Conservation (phyloP, 176 grass and related monocot genomes). For the Hordeum marinum region DNA sequence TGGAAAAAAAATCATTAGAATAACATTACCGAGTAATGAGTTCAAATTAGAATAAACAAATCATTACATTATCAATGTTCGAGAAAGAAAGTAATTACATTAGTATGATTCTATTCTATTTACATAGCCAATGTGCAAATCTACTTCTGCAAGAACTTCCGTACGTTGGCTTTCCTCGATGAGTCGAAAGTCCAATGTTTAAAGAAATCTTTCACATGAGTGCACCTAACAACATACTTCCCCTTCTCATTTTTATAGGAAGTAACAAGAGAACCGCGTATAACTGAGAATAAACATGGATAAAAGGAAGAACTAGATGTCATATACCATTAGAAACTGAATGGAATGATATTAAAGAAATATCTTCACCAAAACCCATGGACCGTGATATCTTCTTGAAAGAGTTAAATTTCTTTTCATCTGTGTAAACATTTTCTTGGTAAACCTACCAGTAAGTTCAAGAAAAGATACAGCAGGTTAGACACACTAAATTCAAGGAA, state of each 20-base stretch:
- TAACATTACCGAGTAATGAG: not conserved
- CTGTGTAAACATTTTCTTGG: conserved; percentile 68
- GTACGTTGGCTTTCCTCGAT: not conserved
- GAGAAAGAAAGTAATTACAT: not conserved
- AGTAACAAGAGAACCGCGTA: not conserved
- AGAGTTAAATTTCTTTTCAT: conserved; percentile 70
- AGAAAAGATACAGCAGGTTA: not conserved
- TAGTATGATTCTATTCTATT: not conserved
- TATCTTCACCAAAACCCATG: conserved; percentile 62
- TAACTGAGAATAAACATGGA: not conserved
- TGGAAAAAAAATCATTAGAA: not conserved
- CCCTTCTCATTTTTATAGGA: not conserved
- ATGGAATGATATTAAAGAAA: conserved; percentile 65
- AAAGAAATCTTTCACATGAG: not conserved
- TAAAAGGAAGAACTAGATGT: conserved; percentile 6
- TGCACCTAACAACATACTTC: not conserved
- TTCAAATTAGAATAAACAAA: not conserved
- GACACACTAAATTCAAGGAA: not conserved
- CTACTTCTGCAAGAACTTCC: not conserved
- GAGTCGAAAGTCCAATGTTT: not conserved
- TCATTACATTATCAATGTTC: not conserved
- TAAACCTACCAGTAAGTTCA: conserved; percentile 56
- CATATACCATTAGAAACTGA: conserved; percentile 74
- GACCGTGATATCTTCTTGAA: conserved; percentile 82
- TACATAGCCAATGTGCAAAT: not conserved